Evolutionary conservation across 345 rosid species (phyloP), one percentile per base, ranked within the genome.

Genomic region (Dipteronia sinensis): DNA sequence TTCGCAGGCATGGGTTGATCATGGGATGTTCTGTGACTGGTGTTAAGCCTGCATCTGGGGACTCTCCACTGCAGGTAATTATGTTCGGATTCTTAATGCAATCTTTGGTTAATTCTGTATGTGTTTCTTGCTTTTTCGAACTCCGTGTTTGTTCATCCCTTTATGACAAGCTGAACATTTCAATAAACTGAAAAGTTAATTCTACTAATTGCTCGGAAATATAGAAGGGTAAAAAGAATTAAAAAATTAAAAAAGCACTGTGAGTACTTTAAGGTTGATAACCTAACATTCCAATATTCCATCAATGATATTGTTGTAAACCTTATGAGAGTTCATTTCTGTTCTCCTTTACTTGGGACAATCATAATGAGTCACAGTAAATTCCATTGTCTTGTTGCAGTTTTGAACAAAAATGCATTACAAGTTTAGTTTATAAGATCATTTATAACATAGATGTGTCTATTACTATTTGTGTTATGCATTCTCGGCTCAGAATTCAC

Each of bases 1-100:
- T 96, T 82, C 98, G 97, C 72, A 85, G 98, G 77, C 94, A 96
- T 80, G 99, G 99, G 3, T 86, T 96, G 75, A 96, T 94, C 88
- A 96, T 96, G 97, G 98, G 99, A 58, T 96, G 99, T 81, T 94
- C 98, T 75, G 97, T 96, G 34, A 96, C 98, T 1, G 99, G 99
- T 78, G 86, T 96, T 76, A 96, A 94, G 83, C 94, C 98, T 67
- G 92, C 92, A 38, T 91, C 99, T 0, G 99, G 99, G 31, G 98
- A 96, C 86, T 96, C 99, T 72, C 98, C 99, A 67, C 88, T 96
- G 87, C 87, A 94, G 99, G 99, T 96, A 86, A 65, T 71, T 15
- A 15, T 73, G 58, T 68, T 72, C 46, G 25, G 70, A 70, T 49
- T 11, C 71, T 40, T 23, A 19, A 61, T 67, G 65, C 71, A 29